A percentile compares a stretch with the other conserved stretches of the same genome.
Evolutionary conservation across 768 basidiomycete species (phyloP).

Genomic region (Tricholoma saponaceum): DNA sequence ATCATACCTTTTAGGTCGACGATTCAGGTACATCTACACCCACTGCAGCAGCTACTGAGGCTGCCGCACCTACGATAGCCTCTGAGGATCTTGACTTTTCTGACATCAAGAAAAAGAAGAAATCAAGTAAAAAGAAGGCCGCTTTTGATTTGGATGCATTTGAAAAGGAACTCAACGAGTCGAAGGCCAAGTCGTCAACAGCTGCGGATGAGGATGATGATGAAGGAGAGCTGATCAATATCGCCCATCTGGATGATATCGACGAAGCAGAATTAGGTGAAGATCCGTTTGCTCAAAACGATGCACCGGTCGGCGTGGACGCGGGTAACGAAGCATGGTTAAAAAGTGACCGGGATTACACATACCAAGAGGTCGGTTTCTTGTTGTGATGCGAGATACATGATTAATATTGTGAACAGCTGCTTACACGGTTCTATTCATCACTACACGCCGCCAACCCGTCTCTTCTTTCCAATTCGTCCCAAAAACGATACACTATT

Average conservation of each 20-base stretch:
- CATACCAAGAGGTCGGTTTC: slow-evolving; percentile 81
- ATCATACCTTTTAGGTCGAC: slow-evolving; percentile 43
- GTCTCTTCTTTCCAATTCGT: slow-evolving; percentile 71
- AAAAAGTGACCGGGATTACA: slow-evolving; percentile 90
- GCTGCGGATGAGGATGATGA: slow-evolving; percentile 54
- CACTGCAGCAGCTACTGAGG: slow-evolving; percentile 34
- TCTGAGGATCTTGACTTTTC: slow-evolving; percentile 89
- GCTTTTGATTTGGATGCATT: slow-evolving; percentile 90
- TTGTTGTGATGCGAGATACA: not conserved
- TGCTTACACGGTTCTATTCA: slow-evolving; percentile 88
- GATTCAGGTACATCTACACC: slow-evolving; percentile 67
- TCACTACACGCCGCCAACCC: slow-evolving; percentile 94
- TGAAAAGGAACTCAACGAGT: slow-evolving; percentile 83
- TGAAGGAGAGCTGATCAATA: slow-evolving; percentile 53
- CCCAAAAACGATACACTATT: slow-evolving; percentile 94
- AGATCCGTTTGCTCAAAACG: slow-evolving; percentile 71
- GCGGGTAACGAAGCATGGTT: slow-evolving; percentile 87
- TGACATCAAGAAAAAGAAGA: slow-evolving; percentile 97
- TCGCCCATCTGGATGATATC: slow-evolving; percentile 59
- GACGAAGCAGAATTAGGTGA: slow-evolving; percentile 88
- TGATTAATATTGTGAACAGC: slow-evolving; percentile 41
- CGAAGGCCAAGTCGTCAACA: slow-evolving; percentile 55
- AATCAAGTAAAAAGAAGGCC: slow-evolving; percentile 81
- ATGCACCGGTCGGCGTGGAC: slow-evolving; percentile 59
- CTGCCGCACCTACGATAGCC: slow-evolving; percentile 41